A percentile compares a stretch with the other conserved stretches of the same genome.
phyloP scores from a whole-genome alignment of 1,284 basidiomycete species.

The Naganishia sp. region DNA sequence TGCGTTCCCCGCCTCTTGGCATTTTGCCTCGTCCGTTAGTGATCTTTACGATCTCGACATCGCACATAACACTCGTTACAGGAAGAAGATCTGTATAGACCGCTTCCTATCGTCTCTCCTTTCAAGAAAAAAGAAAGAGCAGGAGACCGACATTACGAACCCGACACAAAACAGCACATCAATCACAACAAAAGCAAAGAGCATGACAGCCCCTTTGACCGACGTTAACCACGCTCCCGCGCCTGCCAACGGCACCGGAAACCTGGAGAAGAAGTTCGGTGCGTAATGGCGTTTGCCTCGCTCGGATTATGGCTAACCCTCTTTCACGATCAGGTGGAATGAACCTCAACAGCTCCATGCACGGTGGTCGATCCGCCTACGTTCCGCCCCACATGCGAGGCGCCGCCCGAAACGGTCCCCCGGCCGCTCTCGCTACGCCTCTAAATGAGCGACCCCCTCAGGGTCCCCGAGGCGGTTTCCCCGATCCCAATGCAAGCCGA shows the following conservation, averaged over 20 bases:
- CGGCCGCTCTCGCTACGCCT: slow-evolving; percentile 61
- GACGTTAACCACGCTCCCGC: slow-evolving; percentile 11
- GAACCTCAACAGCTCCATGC: slow-evolving; percentile 28
- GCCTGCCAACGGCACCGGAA: slow-evolving; percentile 2
- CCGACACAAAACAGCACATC: slow-evolving; percentile 6
- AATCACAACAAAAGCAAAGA: slow-evolving; percentile 4
- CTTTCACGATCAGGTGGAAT: slow-evolving; percentile 16
- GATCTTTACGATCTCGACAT: background rate
- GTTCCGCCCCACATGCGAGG: slow-evolving; percentile 85
- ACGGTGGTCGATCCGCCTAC: slow-evolving; percentile 69
- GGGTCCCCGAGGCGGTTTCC: slow-evolving; percentile 42
- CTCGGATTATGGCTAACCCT: background rate
- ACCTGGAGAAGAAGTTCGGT: slow-evolving; percentile 24
- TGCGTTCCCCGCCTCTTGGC: background rate
- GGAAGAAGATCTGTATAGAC: slow-evolving; percentile 11
- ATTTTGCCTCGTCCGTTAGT: background rate
- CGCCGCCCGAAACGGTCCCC: slow-evolving; percentile 58
- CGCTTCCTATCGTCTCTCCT: slow-evolving; percentile 19
- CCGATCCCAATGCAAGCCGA: slow-evolving; percentile 55
- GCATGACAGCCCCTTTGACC: slow-evolving; percentile 23
- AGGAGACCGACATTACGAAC: slow-evolving; percentile 1
- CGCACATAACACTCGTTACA: slow-evolving; percentile 4
- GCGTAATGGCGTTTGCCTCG: background rate
- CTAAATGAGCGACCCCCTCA: slow-evolving; percentile 46
- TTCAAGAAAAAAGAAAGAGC: slow-evolving; percentile 16